Evolutionary conservation across 169 alveolate genomes (phyloP).

Genomic region (Plasmodium gonderi): DNA sequence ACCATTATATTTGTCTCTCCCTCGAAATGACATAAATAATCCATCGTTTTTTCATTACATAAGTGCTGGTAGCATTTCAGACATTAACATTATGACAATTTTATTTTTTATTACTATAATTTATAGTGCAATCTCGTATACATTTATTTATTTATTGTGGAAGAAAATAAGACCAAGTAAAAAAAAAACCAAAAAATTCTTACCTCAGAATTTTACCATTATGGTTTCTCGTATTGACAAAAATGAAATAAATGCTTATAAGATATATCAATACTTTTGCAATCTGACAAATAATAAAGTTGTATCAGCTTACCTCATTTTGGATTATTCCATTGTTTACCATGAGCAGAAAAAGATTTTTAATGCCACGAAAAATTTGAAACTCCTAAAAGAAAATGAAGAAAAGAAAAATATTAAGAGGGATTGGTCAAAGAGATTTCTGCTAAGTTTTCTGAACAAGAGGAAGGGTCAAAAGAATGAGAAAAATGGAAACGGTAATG

Average conservation of each 20-base stretch:
- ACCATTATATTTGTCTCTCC: slow-evolving; percentile 52
- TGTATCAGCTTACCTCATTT: slow-evolving; percentile 54
- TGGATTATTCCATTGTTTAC: slow-evolving; percentile 58
- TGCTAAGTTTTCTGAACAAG: not conserved
- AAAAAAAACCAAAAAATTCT: slow-evolving; percentile 51
- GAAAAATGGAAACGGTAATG: not conserved
- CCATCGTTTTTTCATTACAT: slow-evolving; percentile 68
- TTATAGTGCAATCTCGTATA: slow-evolving; percentile 72
- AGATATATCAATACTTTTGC: slow-evolving; percentile 58
- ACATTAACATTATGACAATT: slow-evolving; percentile 42
- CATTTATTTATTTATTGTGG: slow-evolving; percentile 66
- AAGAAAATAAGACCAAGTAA: slow-evolving; percentile 55
- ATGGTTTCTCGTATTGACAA: slow-evolving; percentile 68
- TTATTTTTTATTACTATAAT: slow-evolving; percentile 51
- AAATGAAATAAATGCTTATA: slow-evolving; percentile 69
- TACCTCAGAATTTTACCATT: slow-evolving; percentile 72
- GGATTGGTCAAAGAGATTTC: not conserved
- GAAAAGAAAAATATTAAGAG: slow-evolving; percentile 50
- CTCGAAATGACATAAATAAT: slow-evolving; percentile 55
- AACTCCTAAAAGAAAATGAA: slow-evolving; percentile 68
- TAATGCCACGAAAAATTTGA: slow-evolving; percentile 63
- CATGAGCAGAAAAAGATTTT: slow-evolving; percentile 66
- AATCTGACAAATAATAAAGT: slow-evolving; percentile 70
- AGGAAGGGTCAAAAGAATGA: not conserved
- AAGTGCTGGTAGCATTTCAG: slow-evolving; percentile 73